phyloP scores from a whole-genome alignment of 352 stramenopile species.

The Phytophthora boehmeriae region DNA sequence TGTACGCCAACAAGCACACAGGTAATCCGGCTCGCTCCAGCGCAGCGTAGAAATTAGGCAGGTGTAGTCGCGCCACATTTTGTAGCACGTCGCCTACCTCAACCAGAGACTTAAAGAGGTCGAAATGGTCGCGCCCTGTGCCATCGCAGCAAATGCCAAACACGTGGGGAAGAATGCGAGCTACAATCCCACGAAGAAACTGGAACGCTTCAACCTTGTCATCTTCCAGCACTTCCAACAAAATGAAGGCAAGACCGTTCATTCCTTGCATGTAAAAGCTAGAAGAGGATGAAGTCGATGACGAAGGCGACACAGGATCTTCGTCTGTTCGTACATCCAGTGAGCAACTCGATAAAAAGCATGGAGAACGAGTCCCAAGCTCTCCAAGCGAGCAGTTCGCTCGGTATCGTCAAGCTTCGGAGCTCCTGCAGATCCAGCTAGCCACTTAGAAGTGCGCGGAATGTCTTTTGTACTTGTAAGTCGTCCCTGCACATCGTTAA shows the following conservation, averaged over 20 bases:
- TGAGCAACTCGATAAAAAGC: conserved; percentile 71
- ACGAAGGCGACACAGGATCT: conserved; percentile 31
- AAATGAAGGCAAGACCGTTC: conserved; percentile 83
- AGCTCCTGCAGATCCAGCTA: conserved; percentile 62
- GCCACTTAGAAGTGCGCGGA: conserved; percentile 77
- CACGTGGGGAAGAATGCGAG: conserved; percentile 74
- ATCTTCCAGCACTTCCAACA: conserved; percentile 66
- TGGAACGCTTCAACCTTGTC: conserved; percentile 59
- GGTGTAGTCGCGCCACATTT: conserved; percentile 70
- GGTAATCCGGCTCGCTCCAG: conserved; percentile 67
- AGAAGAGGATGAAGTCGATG: conserved; percentile 22
- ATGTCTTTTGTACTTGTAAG: conserved; percentile 81
- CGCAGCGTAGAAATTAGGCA: conserved; percentile 61
- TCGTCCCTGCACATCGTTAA: conserved; percentile 44
- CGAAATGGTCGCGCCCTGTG: conserved; percentile 57
- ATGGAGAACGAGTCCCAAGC: conserved; percentile 62
- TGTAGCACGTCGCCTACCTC: conserved; percentile 77
- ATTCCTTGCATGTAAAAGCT: conserved; percentile 89
- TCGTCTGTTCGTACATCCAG: conserved; percentile 49
- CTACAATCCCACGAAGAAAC: conserved; percentile 69
- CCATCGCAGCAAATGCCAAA: conserved; percentile 65
- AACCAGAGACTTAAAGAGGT: conserved; percentile 73
- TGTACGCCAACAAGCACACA: conserved; percentile 85
- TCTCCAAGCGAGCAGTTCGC: conserved; percentile 35
- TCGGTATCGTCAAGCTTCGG: conserved; percentile 46